Evolutionary conservation across 2,329 filamentous ascomycete species (phyloP), one percentile per base, ranked within the genome.

Genomic region (Fusarium floridanum): DNA sequence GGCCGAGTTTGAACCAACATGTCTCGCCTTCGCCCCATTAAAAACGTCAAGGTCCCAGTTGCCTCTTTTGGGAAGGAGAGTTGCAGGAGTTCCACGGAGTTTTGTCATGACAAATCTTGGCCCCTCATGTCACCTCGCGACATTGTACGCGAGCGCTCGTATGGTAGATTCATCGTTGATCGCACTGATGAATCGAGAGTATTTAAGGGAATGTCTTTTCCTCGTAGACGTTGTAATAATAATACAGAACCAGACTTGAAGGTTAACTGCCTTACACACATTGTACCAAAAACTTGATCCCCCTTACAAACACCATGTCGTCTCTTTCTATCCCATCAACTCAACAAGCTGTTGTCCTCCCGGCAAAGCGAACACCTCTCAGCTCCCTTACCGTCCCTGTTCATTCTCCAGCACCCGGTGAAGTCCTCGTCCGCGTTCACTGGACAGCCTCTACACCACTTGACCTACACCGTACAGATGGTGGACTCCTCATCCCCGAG

Each of bases 371-470:
- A 65, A 83, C 82, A 4, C 87, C 89, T 0, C 83, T 93, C 68
- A 82, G 81, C 6, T 83, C 92, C 67, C 87, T 91, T 77, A 86
- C 92, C 2, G 76, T 90, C 5, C 78, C 79, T 5, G 77, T 80
- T 17, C 43, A 79, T 39, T 61, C 79, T 6, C 86, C 87, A 0
- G 68, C 73, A 2, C 76, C 79, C 1, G 84, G 86, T 39, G 87
- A 92, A 79, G 85, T 91, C 37, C 84, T 86, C 17, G 81, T 92
- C 45, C 85, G 83, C 29, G 87, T 90, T 11, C 82, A 87, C 67
- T 92, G 88, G 88, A 90, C 89, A 2, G 86, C 89, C 3, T 91
- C 90, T 1, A 90, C 88, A 1, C 91, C 91, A 0, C 82, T 92
- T 0, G 89, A 92, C 74, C 82, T 92, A 7, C 91, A 92, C 80